Base-by-base conservation (phyloP, 2,329 filamentous ascomycete species). In the Alternaria alternata region DNA sequence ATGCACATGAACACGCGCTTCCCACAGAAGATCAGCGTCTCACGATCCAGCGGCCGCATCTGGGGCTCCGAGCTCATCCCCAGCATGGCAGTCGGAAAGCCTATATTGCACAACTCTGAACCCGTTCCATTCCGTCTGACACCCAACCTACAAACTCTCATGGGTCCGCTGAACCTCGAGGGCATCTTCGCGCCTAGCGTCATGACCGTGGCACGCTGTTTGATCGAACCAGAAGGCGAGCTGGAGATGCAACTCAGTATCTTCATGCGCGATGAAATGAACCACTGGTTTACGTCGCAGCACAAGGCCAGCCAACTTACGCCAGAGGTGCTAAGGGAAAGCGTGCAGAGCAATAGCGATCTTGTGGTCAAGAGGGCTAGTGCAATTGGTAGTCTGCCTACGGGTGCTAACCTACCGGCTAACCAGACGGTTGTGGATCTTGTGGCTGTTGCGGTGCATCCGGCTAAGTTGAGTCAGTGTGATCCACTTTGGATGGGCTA, bases 401-500 rank as follows among this genome's bases (percentile, higher is more conserved):
- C 88, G 32, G 89, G 91, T 65, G 70, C 75, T 22, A 94, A 93
- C 74, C 81, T 99, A 69, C 95, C 95, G 7, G 94, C 94, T 24
- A 97, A 96, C 79, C 95, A 99, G 84, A 98, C 94, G 41, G 93
- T 97, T 30, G 94, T 99, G 73, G 95, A 99, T 80, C 81, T 96
- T 63, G 91, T 99, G 63, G 91, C 91, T n/a, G 91, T 90, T 81
- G 93, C 94, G 1, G 94, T 96, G 16, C 96, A 97, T 80, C 95
- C 95, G 1, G 89, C 92, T 82, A 93, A 95, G 77, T 79, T 99
- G 79, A 90, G 91, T 44, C 87, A 92, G 79, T 94, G 91, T 73
- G 95, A 99, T 83, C 89, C 94, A 59, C 82, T 99, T 70, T 99
- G 95, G 93, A 98, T 98, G 94, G 90, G 93, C 24, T 99, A 96